Conservation (phyloP, 2,329 filamentous ascomycete genomes). For the Fusarium coicis region DNA sequence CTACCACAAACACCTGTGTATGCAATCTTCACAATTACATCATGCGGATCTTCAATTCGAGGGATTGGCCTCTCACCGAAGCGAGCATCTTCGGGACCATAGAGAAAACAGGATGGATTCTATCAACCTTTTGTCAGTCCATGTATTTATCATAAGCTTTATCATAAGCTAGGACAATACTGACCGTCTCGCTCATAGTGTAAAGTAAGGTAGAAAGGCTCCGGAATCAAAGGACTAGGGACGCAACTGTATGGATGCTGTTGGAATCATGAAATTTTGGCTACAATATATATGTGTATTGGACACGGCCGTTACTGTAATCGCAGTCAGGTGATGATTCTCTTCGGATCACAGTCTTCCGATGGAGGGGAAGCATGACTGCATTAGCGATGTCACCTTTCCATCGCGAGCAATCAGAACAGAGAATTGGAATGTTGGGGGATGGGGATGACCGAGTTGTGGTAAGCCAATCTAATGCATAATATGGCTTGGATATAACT, state of each 20-base stretch:
- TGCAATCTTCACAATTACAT: conserved; percentile 38
- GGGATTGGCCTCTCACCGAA: conserved; percentile 36
- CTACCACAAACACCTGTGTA: conserved; percentile 46
- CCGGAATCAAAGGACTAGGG: not conserved
- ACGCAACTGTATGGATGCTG: not conserved
- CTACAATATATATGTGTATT: not conserved
- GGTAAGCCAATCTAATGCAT: not conserved
- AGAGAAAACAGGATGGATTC: conserved; percentile 40
- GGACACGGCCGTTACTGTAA: not conserved
- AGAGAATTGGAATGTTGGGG: not conserved
- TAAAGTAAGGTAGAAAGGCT: not conserved
- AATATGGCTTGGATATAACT: not conserved
- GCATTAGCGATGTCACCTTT: not conserved
- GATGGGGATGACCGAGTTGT: not conserved
- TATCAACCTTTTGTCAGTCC: not conserved
- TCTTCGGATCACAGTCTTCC: conserved; percentile 17
- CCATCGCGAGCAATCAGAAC: not conserved
- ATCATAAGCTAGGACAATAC: not conserved
- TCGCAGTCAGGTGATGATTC: conserved; percentile 8
- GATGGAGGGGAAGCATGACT: conserved; percentile 18
- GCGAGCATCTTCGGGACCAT: conserved; percentile 32
- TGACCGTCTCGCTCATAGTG: conserved; percentile 9
- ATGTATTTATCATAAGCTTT: no score
- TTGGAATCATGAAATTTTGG: not conserved
- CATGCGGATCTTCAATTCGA: conserved; percentile 39